A percentile compares a stretch with the other conserved stretches of the same genome.
These are phyloP conservation scores for Diversispora epigaea DNA, from an alignment of 192 early-diverging fungal genomes.

Conservation along the genomic window DNA sequence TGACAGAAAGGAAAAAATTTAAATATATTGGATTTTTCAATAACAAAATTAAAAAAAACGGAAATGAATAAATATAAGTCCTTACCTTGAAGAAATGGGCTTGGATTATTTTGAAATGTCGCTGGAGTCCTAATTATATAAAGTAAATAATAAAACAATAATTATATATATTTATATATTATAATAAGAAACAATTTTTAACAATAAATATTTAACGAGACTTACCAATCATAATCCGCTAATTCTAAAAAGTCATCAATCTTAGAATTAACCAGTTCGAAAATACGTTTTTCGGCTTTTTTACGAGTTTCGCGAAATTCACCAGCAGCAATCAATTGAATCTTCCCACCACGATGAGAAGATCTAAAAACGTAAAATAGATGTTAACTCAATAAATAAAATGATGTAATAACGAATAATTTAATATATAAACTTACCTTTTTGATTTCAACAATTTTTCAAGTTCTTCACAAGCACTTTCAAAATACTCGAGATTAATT, in stretches of 20 bases:
- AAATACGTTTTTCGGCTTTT: constrained; percentile 79
- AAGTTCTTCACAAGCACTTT: constrained; percentile 67
- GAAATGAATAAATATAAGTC: background rate
- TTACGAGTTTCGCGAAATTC: constrained; percentile 67
- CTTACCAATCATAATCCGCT: constrained; percentile 83
- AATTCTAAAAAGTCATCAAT: constrained; percentile 79
- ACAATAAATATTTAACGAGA: constrained; percentile 13
- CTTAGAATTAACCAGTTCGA: constrained; percentile 75
- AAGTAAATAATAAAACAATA: background rate
- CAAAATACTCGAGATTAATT: constrained; percentile 77
- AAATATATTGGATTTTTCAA: background rate
- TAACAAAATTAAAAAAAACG: constrained; percentile 10
- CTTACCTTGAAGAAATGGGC: constrained; percentile 68
- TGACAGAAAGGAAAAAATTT: background rate
- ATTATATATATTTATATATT: background rate
- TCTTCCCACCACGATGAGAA: constrained; percentile 54
- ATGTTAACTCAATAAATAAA: background rate
- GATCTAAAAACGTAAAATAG: constrained; percentile 40
- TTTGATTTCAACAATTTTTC: constrained; percentile 66
- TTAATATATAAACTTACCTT: background rate
- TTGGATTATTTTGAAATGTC: constrained; percentile 53
- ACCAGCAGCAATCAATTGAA: constrained; percentile 63
- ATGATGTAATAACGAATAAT: too few relatives aligned
- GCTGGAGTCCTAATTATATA: constrained; percentile 52
- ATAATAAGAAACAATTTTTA: background rate